A percentile compares a stretch with the other conserved stretches of the same genome.
phyloP scores from a whole-genome alignment of 2,329 filamentous ascomycete species.

The Cercospora janseana region DNA sequence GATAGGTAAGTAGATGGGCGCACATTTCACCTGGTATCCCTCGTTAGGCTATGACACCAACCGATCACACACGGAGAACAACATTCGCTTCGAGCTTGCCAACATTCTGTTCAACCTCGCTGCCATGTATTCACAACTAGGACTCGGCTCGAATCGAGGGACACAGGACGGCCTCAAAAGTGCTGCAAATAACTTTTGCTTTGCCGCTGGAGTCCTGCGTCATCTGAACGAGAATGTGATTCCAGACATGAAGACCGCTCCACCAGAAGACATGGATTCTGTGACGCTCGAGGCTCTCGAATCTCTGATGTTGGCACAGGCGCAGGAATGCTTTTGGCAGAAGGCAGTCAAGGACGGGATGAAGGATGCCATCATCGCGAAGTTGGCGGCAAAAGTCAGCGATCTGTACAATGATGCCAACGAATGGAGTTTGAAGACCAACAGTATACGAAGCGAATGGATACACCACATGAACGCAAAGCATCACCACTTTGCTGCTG shows the following conservation, averaged over 20 bases:
- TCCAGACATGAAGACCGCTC: constrained; percentile 72
- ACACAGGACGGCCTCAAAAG: constrained; percentile 80
- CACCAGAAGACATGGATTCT: constrained; percentile 93
- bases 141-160: constrained; percentile 72
- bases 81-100: constrained; percentile 76
- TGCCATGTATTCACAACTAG: constrained; percentile 89
- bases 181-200: constrained; percentile 86
- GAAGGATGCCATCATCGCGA: constrained; percentile 89
- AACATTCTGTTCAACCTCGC: constrained; percentile 93
- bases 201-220: constrained; percentile 77
- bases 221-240: constrained; percentile 75
- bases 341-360: constrained; percentile 92
- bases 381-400: constrained; percentile 84
- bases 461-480: constrained; percentile 98
- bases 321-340: constrained; percentile 97
- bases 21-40: constrained; percentile 95
- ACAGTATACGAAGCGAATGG: constrained; percentile 89
- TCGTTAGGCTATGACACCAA: constrained; percentile 68
- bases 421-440: constrained; percentile 82
- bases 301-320: constrained; percentile 83
- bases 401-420: constrained; percentile 84
- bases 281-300: constrained; percentile 80
- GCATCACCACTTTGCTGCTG: constrained; percentile 93
- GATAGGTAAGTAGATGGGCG: constrained; percentile 65
- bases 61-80: constrained; percentile 51